Conservation (phyloP, 805 yeast species). For the Wickerhamomyces bovis region DNA sequence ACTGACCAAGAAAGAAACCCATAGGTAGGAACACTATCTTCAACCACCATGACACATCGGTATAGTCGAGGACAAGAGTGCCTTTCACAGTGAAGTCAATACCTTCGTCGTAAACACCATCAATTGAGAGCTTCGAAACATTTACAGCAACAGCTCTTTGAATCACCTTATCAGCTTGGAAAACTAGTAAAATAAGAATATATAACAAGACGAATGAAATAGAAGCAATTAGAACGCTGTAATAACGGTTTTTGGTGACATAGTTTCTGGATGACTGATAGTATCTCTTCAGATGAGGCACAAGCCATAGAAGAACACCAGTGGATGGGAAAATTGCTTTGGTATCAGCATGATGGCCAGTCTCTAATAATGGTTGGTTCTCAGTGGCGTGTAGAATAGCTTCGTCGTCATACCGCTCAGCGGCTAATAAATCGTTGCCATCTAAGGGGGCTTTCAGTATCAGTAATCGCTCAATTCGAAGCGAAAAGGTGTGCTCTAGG, state of each 20-base stretch:
- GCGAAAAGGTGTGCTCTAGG: not conserved
- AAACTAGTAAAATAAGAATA: not conserved
- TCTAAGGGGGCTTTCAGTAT: not conserved
- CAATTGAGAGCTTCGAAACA: conserved; percentile 6
- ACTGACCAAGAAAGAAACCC: conserved; percentile 2
- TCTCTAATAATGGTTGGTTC: not conserved
- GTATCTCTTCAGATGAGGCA: not conserved
- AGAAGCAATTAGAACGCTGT: not conserved
- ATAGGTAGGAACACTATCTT: conserved; percentile 6
- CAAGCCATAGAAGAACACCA: not conserved
- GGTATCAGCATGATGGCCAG: not conserved
- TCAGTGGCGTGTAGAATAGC: not conserved
- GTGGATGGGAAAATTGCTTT: not conserved
- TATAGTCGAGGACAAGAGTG: conserved; percentile 14
- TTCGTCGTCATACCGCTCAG: not conserved
- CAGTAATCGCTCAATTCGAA: not conserved
- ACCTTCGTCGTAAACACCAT: conserved; percentile 12
- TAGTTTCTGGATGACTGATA: not conserved
- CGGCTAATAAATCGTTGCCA: not conserved
- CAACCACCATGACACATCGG: conserved; percentile 7
- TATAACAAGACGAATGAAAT: not conserved
- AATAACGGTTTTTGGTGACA: not conserved
- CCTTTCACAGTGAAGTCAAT: conserved; percentile 7
- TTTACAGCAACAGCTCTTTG: conserved; percentile 4
- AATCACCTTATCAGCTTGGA: conserved; percentile 3